Evolutionary conservation across 176 grass and related monocot species (phyloP).

Genomic region (Phyllostachys edulis): DNA sequence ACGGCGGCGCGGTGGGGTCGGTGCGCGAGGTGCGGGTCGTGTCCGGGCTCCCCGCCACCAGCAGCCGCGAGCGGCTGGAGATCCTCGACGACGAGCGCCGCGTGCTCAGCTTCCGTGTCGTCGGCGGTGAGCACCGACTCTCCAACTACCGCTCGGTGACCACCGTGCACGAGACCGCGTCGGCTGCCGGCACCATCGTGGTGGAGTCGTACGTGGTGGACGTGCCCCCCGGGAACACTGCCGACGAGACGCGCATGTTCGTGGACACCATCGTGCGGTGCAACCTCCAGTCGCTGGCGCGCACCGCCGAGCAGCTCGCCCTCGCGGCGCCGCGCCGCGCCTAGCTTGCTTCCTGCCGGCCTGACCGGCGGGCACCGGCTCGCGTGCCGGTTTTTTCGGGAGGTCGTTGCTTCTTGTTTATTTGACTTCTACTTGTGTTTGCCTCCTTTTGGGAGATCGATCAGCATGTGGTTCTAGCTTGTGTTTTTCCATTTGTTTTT

Average conservation of each 20-base stretch:
- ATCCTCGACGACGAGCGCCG: constrained; percentile 90
- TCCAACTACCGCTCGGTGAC: constrained; percentile 84
- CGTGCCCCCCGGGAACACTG: constrained; percentile 71
- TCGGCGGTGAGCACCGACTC: constrained; percentile 93
- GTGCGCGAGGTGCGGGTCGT: constrained; percentile 74
- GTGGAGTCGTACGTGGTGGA: constrained; percentile 82
- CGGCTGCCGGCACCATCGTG: constrained; percentile 32
- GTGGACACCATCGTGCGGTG: constrained; percentile 74
- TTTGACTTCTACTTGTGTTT: constrained; percentile 27
- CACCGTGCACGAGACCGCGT: constrained; percentile 47
- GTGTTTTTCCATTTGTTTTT: background rate
- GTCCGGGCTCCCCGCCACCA: constrained; percentile 75
- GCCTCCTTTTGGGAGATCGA: constrained; percentile 9
- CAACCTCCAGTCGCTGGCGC: constrained; percentile 77
- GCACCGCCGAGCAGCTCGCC: constrained; percentile 56
- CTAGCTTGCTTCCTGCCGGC: background rate
- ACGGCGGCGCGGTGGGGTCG: constrained; percentile 56
- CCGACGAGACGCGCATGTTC: constrained; percentile 73
- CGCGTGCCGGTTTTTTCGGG: background rate
- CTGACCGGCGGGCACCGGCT: constrained; percentile 7
- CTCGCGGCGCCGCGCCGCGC: background rate
- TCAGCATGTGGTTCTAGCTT: constrained; percentile 25
- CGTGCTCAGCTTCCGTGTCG: constrained; percentile 82
- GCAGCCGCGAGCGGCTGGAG: constrained; percentile 87
- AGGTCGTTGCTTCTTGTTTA: constrained; percentile 21